Percentiles rank a stretch among this genome's conserved stretches.
Conservation (phyloP, 306 rosid genomes). For the Cicer bijugum region DNA sequence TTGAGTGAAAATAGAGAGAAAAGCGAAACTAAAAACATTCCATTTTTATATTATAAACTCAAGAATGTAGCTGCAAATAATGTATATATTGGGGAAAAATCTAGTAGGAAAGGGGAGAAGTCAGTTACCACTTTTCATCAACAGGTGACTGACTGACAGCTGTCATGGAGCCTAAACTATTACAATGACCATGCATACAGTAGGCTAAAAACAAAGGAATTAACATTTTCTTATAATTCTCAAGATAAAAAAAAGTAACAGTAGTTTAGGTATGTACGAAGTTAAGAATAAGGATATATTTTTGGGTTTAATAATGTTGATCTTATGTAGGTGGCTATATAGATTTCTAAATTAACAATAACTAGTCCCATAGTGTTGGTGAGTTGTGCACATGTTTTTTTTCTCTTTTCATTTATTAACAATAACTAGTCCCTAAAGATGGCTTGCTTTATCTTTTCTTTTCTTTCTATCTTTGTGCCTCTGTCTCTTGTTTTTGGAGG, state of each 20-base stretch:
- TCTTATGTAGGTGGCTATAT: slow-evolving; percentile 8
- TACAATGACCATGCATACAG: not conserved
- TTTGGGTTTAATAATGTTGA: slow-evolving; percentile 16
- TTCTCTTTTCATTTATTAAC: not conserved
- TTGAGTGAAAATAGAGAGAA: slow-evolving; percentile 2
- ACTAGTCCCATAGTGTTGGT: not conserved
- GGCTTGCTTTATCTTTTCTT: not conserved
- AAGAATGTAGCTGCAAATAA: not conserved
- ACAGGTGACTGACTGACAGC: not conserved
- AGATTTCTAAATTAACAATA: not conserved
- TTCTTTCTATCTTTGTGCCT: not conserved
- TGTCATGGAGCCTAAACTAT: not conserved
- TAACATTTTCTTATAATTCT: slow-evolving; percentile 1
- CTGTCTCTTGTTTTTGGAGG: slow-evolving; percentile 13
- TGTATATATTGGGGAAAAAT: not conserved
- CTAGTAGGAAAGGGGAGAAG: not conserved
- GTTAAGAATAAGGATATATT: slow-evolving; percentile 13
- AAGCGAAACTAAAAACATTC: not conserved
- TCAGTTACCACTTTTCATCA: not conserved
- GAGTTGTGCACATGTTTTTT: not conserved
- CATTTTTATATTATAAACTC: not conserved
- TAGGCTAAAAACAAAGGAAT: not conserved
- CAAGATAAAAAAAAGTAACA: slow-evolving; percentile 25
- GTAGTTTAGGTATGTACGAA: not conserved
- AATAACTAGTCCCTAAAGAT: not conserved